phyloP scores from a whole-genome alignment of 2,329 filamentous ascomycete species.

The Orbilia blumenaviensis region DNA sequence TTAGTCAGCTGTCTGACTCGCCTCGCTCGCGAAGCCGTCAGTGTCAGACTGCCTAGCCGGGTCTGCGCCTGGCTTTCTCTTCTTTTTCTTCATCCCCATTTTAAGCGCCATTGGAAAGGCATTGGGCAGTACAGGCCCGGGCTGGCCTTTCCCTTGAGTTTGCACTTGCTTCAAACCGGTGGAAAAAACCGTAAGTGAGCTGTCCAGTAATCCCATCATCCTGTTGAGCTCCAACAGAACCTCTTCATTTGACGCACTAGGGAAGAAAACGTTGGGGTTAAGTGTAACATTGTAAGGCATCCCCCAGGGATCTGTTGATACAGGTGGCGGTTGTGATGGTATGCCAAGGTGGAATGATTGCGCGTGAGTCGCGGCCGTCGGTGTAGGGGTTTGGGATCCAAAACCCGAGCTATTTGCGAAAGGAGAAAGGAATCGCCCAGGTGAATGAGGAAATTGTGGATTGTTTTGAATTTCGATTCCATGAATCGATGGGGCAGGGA shows the following conservation, averaged over 20 bases:
- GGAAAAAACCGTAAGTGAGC: conserved; percentile 44
- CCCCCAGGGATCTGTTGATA: conserved; percentile 43
- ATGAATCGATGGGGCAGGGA: conserved; percentile 41
- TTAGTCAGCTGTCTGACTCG: conserved; percentile 41
- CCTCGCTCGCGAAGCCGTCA: conserved; percentile 48
- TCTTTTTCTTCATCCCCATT: conserved; percentile 45
- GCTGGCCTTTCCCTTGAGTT: conserved; percentile 35
- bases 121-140: conserved; percentile 5
- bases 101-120: conserved; percentile 19
- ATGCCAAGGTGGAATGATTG: conserved; percentile 36
- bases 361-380: conserved; percentile 43
- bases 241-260: conserved; percentile 43
- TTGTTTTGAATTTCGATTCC: conserved; percentile 46
- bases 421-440: conserved; percentile 46
- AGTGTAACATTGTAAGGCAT: conserved; percentile 45
- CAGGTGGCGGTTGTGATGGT: conserved; percentile 14
- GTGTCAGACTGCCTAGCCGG: conserved; percentile 50
- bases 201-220: conserved; percentile 45
- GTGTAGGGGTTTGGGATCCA: conserved; percentile 47
- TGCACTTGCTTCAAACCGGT: conserved; percentile 44
- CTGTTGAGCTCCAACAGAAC: conserved; percentile 34
- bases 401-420: conserved; percentile 40
- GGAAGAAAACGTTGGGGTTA: conserved; percentile 46
- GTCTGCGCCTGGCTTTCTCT: conserved; percentile 19
- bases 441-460: conserved; percentile 42